These are phyloP conservation scores for Moricandia arvensis DNA, from an alignment of 345 rosid genomes.

Conservation along the genomic window DNA sequence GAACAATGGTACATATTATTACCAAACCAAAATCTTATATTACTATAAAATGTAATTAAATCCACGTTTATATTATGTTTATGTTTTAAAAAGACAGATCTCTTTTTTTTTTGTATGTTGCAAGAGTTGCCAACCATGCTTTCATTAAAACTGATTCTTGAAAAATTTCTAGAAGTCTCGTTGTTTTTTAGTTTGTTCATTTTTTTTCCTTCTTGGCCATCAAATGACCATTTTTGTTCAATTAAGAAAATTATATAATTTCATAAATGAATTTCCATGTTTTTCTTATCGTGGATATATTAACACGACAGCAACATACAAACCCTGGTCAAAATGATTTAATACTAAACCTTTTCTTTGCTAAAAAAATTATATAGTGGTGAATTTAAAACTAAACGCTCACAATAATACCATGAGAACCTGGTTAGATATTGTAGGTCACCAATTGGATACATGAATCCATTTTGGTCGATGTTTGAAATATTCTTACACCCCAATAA, in stretches of 20 bases:
- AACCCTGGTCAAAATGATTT: neutral
- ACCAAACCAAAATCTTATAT: neutral
- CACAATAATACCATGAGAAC: neutral
- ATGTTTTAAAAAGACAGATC: neutral
- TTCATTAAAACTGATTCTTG: conserved; percentile 3
- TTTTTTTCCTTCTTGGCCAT: neutral
- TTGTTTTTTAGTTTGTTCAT: conserved; percentile 13
- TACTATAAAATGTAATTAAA: neutral
- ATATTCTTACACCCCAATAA: neutral
- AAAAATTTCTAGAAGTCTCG: neutral
- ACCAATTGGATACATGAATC: neutral
- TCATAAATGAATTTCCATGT: neutral
- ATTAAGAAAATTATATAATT: neutral
- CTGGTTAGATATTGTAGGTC: neutral
- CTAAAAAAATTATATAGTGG: neutral
- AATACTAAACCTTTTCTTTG: neutral
- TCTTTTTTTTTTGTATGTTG: neutral
- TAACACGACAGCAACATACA: neutral
- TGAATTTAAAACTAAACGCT: neutral
- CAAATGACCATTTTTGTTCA: neutral
- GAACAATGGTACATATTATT: neutral
- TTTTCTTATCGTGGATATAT: neutral
- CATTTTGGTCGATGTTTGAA: neutral
- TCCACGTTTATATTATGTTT: neutral
- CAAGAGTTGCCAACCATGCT: conserved; percentile 8